A percentile compares a stretch with the other conserved stretches of the same genome.
These are phyloP conservation scores for Sistotremastrum niveocremeum DNA, from an alignment of 768 basidiomycete species.

Conservation along the genomic window DNA sequence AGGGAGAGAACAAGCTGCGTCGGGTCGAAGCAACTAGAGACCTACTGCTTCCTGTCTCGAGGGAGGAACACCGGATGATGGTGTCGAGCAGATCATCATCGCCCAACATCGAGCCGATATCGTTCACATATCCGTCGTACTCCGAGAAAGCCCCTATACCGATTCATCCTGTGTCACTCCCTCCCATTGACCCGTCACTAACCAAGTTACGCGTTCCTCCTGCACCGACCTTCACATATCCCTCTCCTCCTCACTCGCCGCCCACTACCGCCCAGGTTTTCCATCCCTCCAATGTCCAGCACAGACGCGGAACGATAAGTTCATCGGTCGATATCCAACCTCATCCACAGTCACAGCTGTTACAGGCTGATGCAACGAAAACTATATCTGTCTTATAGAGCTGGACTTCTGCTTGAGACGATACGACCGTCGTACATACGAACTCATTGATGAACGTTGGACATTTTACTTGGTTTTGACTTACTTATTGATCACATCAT, in stretches of 20 bases:
- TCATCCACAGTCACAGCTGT: no score
- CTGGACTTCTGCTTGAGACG: no score
- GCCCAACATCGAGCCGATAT: background rate
- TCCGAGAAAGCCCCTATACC: background rate
- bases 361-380: no score
- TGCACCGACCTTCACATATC: slow-evolving; percentile 1
- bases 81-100: background rate
- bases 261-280: background rate
- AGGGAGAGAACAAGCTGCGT: slow-evolving; percentile 80
- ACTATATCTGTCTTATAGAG: no score
- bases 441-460: no score
- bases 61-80: slow-evolving; percentile 42
- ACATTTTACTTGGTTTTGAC: no score
- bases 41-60: slow-evolving; percentile 55
- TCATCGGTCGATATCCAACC: no score
- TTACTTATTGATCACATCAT: no score
- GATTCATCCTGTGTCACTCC: background rate
- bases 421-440: no score
- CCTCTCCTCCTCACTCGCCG: background rate
- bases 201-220: slow-evolving; percentile 1
- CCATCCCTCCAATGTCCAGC: no score
- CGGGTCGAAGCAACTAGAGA: slow-evolving; percentile 61
- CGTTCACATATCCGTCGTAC: background rate
- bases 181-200: slow-evolving; percentile 3
- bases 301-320: no score